A percentile compares a stretch with the other conserved stretches of the same genome.
Conservation (phyloP, 345 rosid genomes). For the Eucalyptus marginata region DNA sequence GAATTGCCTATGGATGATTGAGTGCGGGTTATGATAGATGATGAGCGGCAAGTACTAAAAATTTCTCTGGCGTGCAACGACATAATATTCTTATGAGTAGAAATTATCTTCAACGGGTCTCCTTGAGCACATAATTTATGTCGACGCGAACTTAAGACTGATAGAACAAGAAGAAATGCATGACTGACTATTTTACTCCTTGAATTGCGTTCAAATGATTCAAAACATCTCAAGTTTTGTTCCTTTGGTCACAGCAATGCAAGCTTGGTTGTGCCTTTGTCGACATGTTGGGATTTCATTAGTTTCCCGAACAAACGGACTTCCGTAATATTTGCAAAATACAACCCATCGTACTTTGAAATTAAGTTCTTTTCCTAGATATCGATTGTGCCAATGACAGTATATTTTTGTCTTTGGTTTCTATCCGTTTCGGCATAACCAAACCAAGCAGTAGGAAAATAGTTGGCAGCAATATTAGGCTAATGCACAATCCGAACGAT, state of each 20-base stretch:
- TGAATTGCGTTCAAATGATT: neutral
- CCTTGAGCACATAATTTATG: neutral
- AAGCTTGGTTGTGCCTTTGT: neutral
- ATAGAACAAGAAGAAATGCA: neutral
- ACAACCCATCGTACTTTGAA: neutral
- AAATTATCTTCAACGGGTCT: neutral
- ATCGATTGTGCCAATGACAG: neutral
- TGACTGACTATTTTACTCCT: neutral
- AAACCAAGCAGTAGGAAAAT: neutral
- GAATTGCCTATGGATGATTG: neutral
- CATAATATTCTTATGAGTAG: too few relatives aligned
- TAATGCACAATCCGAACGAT: neutral
- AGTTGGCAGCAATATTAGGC: neutral
- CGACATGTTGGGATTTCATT: neutral
- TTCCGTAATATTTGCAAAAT: neutral
- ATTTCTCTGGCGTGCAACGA: too few relatives aligned
- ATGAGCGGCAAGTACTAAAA: too few relatives aligned
- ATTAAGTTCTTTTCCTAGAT: neutral
- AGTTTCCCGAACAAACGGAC: neutral
- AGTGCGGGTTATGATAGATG: too few relatives aligned
- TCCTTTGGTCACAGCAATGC: neutral
- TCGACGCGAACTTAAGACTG: neutral
- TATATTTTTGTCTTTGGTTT: neutral
- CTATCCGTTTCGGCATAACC: rapidly evolving
- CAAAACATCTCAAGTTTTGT: neutral